Conservation (phyloP, 441 rosid genomes). For the Omphalea diandra region DNA sequence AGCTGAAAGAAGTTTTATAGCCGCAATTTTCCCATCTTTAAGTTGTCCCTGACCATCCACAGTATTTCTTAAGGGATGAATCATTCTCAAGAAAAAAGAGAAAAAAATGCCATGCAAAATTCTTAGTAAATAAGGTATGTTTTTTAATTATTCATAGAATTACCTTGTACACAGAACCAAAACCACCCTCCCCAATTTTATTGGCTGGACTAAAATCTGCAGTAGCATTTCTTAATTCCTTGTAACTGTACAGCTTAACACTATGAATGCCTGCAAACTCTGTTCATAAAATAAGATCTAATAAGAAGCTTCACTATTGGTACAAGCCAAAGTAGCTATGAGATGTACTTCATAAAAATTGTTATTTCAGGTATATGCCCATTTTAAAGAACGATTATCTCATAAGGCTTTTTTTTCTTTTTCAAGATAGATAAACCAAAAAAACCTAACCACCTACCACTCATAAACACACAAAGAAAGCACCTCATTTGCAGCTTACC, state of each 20-base stretch:
- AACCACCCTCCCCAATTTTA: constrained; percentile 96
- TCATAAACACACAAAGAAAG: background rate
- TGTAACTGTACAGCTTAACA: constrained; percentile 56
- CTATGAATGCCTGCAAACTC: constrained; percentile 47
- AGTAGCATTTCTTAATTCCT: constrained; percentile 65
- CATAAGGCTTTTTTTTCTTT: background rate
- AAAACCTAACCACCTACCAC: background rate
- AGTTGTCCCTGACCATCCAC: constrained; percentile 73
- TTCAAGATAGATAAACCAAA: background rate
- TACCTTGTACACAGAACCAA: constrained; percentile 92
- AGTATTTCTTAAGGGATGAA: constrained; percentile 8
- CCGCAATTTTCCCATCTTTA: constrained; percentile 73
- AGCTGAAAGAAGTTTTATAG: constrained; percentile 87
- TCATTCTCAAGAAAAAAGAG: constrained; percentile 9
- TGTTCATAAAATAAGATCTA: constrained; percentile 24
- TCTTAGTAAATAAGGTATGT: background rate
- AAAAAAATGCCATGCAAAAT: background rate
- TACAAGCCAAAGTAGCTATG: background rate
- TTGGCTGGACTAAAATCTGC: constrained; percentile 55
- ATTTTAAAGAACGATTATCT: background rate
- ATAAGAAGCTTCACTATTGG: constrained; percentile 10
- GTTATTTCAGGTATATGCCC: background rate
- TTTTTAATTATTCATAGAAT: constrained; percentile 11
- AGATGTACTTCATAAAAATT: background rate
- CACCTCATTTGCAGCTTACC: constrained; percentile 39